phyloP scores from a whole-genome alignment of 129 eudicot genomes.

The Oenanthe sinensis region DNA sequence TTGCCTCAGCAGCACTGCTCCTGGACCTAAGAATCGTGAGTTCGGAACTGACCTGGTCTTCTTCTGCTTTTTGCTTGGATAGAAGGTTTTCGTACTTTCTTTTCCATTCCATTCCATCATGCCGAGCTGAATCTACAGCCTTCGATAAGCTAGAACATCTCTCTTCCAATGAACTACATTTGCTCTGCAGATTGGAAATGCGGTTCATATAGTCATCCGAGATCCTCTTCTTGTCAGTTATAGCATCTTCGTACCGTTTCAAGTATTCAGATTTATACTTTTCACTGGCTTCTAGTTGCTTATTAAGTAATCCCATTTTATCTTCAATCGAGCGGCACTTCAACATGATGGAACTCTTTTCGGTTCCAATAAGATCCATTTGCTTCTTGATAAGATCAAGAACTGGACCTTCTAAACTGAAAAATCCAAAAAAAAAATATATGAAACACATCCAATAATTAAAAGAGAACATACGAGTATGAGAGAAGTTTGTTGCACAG shows the following conservation, averaged over 20 bases:
- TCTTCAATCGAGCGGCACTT: constrained; percentile 72
- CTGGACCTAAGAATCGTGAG: constrained; percentile 60
- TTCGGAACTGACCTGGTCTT: constrained; percentile 61
- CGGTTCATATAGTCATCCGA: constrained; percentile 73
- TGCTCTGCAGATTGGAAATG: constrained; percentile 58
- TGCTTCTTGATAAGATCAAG: constrained; percentile 80
- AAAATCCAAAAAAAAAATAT: background rate
- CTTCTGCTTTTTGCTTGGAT: constrained; percentile 58
- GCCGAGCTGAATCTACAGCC: constrained; percentile 51
- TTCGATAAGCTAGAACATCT: constrained; percentile 59
- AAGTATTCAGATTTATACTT: constrained; percentile 72
- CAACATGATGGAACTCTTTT: constrained; percentile 55
- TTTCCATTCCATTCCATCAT: constrained; percentile 78
- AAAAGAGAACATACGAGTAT: background rate
- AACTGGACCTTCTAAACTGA: constrained; percentile 91
- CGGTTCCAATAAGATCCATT: constrained; percentile 49
- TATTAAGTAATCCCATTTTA: constrained; percentile 62
- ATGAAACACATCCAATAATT: background rate
- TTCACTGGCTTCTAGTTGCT: constrained; percentile 82
- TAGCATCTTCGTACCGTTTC: constrained; percentile 86
- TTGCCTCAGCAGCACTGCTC: constrained; percentile 86
- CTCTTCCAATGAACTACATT: constrained; percentile 66
- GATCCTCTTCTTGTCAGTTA: constrained; percentile 62
- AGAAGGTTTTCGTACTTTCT: constrained; percentile 54
- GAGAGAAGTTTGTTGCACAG: background rate